Evolutionary conservation across 306 rosid genomes (phyloP), one percentile per base, ranked within the genome.

Genomic region (Erythrophleum fordii): DNA sequence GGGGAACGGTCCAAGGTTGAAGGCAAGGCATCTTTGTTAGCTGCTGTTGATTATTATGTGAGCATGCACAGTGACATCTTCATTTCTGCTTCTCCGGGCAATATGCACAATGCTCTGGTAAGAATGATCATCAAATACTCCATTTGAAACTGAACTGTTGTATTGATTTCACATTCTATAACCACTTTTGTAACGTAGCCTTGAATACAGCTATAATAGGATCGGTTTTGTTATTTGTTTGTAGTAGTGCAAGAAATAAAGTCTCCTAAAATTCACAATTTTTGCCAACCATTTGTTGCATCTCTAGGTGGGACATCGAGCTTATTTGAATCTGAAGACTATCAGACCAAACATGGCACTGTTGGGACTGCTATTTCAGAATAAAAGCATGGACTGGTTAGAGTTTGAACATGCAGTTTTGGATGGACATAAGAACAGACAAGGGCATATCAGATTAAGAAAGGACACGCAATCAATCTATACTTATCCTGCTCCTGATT

Each of bases 81-180:
- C 71, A 75, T 95, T 76, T 95, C 99, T 58, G 99, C 99, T 89
- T 95, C 99, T 85, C 99, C 99, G 0, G 99, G 99, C 84, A 95
- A 95, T 74, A 95, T 95, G 99, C 99, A 95, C 91, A 95, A 95
- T 83, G 99, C 99, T 62, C 74, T 95, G 89, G 99, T 95, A 82
- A 88, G 92, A 66, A 76, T 31, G 59, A 11, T 58, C 58, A 22
- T 72, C 46, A 66, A 49, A 44, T 42, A 72, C 72, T 62, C 65
- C 44, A 41, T 80, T 76, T 72, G 49, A 72, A 76, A 73, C 60
- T 55, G 41, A 62, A 52, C 72, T 53, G 18, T 55, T 48, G 20
- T 53, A 18, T 37, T 64, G 37, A 51, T 39, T 76, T 61, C 44
- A 55, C 31, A 26, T 25, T 23, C 8, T 46, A 22, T 23, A 80